Evolutionary conservation across 1,284 basidiomycete species (phyloP).

Genomic region (Cutaneotrichosporon mucoides): DNA sequence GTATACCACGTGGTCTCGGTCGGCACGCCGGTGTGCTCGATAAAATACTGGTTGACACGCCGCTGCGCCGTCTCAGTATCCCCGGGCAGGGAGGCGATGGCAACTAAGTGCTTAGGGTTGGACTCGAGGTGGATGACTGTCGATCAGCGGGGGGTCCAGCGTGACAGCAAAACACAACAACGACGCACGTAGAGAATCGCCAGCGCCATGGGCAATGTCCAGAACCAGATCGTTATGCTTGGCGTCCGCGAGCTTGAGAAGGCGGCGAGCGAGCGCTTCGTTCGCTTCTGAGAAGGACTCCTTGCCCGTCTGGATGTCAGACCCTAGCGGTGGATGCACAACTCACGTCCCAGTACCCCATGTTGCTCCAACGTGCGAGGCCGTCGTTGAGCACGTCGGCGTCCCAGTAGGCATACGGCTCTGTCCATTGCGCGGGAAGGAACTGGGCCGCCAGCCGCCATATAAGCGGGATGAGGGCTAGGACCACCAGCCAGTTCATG

Average conservation of each 20-base stretch:
- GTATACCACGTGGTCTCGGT: slow-evolving; percentile 26
- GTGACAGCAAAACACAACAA: too few relatives aligned
- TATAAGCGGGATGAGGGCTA: slow-evolving; percentile 28
- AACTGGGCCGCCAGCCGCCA: slow-evolving; percentile 24
- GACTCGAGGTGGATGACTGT: slow-evolving; percentile 41
- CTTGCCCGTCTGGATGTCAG: slow-evolving; percentile 1
- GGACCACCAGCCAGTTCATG: slow-evolving; percentile 20
- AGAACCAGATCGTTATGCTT: slow-evolving; percentile 52
- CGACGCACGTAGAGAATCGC: slow-evolving; percentile 60
- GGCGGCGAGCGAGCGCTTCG: slow-evolving; percentile 58
- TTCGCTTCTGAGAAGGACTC: slow-evolving; percentile 59
- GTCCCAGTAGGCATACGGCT: slow-evolving; percentile 38
- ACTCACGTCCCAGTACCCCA: slow-evolving; percentile 40
- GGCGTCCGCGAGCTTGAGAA: slow-evolving; percentile 53
- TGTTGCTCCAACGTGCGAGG: slow-evolving; percentile 36
- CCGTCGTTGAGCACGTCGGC: slow-evolving; percentile 28
- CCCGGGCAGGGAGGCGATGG: slow-evolving; percentile 58
- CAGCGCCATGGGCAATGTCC: slow-evolving; percentile 67
- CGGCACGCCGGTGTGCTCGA: slow-evolving; percentile 2
- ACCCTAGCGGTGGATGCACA: not conserved
- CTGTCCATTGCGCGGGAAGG: slow-evolving; percentile 27
- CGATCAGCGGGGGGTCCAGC: not conserved
- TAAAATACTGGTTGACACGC: slow-evolving; percentile 46
- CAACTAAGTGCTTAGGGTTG: slow-evolving; percentile 53
- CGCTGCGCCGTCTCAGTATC: slow-evolving; percentile 55